These are phyloP conservation scores for Limnanthes douglasii DNA, from an alignment of 345 rosid species.

Conservation along the genomic window DNA sequence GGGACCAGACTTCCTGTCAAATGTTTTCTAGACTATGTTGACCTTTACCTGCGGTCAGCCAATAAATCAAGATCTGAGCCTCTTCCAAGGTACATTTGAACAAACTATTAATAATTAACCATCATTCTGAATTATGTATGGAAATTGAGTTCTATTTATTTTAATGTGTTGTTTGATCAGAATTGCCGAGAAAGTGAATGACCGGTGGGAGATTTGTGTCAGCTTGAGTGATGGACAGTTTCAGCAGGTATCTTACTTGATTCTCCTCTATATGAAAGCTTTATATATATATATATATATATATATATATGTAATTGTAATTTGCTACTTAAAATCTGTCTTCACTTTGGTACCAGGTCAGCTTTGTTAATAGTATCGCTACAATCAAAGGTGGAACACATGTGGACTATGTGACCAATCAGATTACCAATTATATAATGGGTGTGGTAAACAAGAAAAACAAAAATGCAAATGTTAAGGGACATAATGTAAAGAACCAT, in stretches of 20 bases:
- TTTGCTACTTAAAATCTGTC: no score
- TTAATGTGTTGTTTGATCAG: slow-evolving; percentile 19
- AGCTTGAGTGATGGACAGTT: slow-evolving; percentile 85
- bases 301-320: no score
- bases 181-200: slow-evolving; percentile 50
- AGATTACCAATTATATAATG: slow-evolving; percentile 69
- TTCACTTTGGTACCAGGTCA: slow-evolving; percentile 47
- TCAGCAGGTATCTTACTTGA: slow-evolving; percentile 73
- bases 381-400: slow-evolving; percentile 98
- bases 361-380: slow-evolving; percentile 81
- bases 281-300: no score
- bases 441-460: slow-evolving; percentile 66
- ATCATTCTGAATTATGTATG: background rate
- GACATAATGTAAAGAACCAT: slow-evolving; percentile 75
- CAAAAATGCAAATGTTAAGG: slow-evolving; percentile 66
- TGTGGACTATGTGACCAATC: slow-evolving; percentile 86
- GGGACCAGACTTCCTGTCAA: slow-evolving; percentile 60
- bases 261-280: no score
- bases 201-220: slow-evolving; percentile 89
- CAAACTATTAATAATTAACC: background rate
- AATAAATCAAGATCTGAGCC: slow-evolving; percentile 18
- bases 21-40: slow-evolving; percentile 67
- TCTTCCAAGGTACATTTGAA: slow-evolving; percentile 36
- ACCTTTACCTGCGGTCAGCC: slow-evolving; percentile 44
- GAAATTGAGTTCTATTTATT: slow-evolving; percentile 5